Evolutionary conservation across 345 rosid genomes (phyloP), one percentile per base, ranked within the genome.

Genomic region (Alliaria petiolata): DNA sequence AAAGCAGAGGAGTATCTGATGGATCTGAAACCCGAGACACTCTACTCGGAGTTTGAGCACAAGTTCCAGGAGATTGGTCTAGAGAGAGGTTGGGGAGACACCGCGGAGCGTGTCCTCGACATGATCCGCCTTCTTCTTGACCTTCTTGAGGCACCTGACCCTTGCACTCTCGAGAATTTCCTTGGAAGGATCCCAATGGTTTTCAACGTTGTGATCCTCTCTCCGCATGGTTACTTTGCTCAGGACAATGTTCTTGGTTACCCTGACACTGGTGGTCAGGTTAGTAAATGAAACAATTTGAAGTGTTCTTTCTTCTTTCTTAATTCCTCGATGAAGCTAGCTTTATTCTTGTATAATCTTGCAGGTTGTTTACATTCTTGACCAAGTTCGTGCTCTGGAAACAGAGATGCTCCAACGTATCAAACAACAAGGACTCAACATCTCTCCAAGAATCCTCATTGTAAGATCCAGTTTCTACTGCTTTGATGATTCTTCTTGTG

Each of bases 231-330:
- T 14, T 92, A 84, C 87, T 92, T 92, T 52, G 98, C 98, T 38
- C 98, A 89, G 67, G 96, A 92, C 82, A 80, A 89, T 70, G 96
- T 92, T 63, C 83, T 89, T 79, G 97, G 97, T 0, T 91, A 91
- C 83, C 97, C 97, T 20, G 97, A 91, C 72, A 91, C 97, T 0
- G 97, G 97, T 60, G 97, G 97, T 75, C 97, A 91, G 89, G 96
- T 87, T 33, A 57, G 59, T 52, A n/a, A 38, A 15, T 22, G 16
- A 47, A 25, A 14, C 22, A 19, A 16, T 45, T 31, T 55, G 6
- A 17, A 10, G 31, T 36, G 8, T 59, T 52, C 1, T 34, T 16
- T 13, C 11, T 49, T n/a, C 15, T 51, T 46, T 4, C 39, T 12
- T 25, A 1, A 2, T 33, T 36, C 33, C 6, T 45, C 3, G 11